Base-by-base conservation (phyloP, 805 yeast genomes). In the Yamadazyma tumulicola region DNA sequence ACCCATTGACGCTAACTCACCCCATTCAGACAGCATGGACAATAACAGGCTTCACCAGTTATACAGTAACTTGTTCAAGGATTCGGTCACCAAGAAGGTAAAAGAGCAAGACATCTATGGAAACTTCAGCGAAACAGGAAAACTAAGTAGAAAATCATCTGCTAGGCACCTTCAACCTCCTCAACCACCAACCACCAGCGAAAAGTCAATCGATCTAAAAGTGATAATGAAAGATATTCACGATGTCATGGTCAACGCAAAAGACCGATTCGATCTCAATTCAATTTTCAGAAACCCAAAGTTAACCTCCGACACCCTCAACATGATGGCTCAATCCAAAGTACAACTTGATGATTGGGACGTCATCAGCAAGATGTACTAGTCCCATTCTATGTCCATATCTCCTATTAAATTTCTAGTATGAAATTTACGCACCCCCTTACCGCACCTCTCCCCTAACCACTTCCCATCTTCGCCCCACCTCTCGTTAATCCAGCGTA, bases 201-300 rank as follows among this genome's bases (percentile, higher is more conserved):
- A 33, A 3, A 11, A 6, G 3, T 16, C 17, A 5, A 6, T 26
- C 14, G 54, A 51, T 21, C 36, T 60, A 30, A 59, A 58, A 38
- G 38, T 37, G 13, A 43, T 61, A 8, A 58, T 57, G 59, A 56
- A 53, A 37, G 47, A 44, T 9, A 64, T 61, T n/a, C 63, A 64
- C 43, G 45, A 45, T 24, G 26, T 51, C 26, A 48, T 52, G 32
- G 38, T 46, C 13, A 38, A 38, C 26, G 59, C 52, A 16, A 34
- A 35, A 13, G 17, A 31, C 24, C 34, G 42, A 24, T 34, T 21
- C 22, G 32, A 28, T 2, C 19, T 29, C 20, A 29, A 35, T 15
- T 23, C 17, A 13, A 25, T 29, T 14, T 19, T 30, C 27, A 35
- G 20, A 19, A 35, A 35, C 26, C n/a, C 17, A 8, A 18, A 23